Conservation (phyloP, 352 stramenopile genomes). For the Phytophthora foliorum region DNA sequence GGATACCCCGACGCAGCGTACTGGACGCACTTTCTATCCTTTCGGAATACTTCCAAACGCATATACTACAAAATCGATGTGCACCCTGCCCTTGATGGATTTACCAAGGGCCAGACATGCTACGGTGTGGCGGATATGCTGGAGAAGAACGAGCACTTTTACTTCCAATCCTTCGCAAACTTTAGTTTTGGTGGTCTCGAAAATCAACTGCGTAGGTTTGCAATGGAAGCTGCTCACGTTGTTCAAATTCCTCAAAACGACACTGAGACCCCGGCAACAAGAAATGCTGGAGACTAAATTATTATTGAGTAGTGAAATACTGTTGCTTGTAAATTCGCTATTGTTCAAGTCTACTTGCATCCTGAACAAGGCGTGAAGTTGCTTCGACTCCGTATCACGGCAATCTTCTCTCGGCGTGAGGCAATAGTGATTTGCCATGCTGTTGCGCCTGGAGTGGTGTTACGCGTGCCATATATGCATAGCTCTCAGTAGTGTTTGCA, state of each 20-base stretch:
- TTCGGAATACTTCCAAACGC: slow-evolving; percentile 56
- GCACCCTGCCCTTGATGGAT: slow-evolving; percentile 40
- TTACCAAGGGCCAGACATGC: slow-evolving; percentile 63
- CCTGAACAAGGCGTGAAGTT: neutral
- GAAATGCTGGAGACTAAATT: slow-evolving; percentile 15
- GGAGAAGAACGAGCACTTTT: slow-evolving; percentile 37
- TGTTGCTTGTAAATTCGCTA: neutral
- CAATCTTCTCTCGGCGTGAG: neutral
- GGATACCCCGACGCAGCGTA: slow-evolving; percentile 55
- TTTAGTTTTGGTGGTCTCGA: slow-evolving; percentile 37
- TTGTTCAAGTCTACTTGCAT: neutral
- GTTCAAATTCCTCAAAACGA: slow-evolving; percentile 20
- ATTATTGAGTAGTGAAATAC: slow-evolving; percentile 5
- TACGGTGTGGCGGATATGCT: slow-evolving; percentile 50
- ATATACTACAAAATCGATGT: slow-evolving; percentile 67
- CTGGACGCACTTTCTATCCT: slow-evolving; percentile 75
- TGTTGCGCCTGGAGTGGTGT: too few relatives aligned
- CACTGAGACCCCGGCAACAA: neutral
- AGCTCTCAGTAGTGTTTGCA: neutral
- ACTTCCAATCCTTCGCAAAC: slow-evolving; percentile 29
- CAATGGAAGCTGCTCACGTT: slow-evolving; percentile 34
- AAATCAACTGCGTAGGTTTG: slow-evolving; percentile 30
- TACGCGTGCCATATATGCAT: neutral
- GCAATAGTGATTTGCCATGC: too few relatives aligned
- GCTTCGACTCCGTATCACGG: neutral